Evolutionary conservation across 495 filamentous ascomycete genomes (phyloP), one percentile per base, ranked within the genome.

Genomic region (Xylaria cubensis): DNA sequence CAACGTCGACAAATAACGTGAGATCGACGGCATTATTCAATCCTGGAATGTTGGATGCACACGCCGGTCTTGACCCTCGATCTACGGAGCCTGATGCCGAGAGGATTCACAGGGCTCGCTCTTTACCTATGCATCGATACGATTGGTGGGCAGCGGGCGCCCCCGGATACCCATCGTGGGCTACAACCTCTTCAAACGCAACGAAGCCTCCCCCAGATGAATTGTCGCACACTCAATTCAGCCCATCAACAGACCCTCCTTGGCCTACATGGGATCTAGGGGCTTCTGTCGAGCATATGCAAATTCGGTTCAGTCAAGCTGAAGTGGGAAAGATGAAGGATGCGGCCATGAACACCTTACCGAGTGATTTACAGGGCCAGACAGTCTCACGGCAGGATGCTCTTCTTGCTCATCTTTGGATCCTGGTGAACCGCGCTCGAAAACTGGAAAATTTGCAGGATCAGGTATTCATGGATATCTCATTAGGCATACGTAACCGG

Each of bases 401-500:
- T 1, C 63, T 79, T 42, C 51, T 84, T 8, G 82, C 80, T 15
- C 82, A 84, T 59, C 70, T 84, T 42, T 85, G 82, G 82, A 76
- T 79, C 3, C 71, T 74, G 0, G 81, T 84, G 63, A 83, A 78
- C 56, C 74, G 77, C 4, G 81, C 83, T 19, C 74, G 82, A 1
- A 72, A 74, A 15, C 71, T 74, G 17, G 61, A 75, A 46, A 68
- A 71, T 24, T 26, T 63, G 1, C 34, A 72, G 6, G 79, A 80
- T 12, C 63, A 70, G 32, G 78, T 78, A 4, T 82, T 80, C 61
- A 53, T 84, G 34, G 69, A 83, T 46, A 68, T 80, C 24, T 77
- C 82, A 0, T 73, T 84, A 2, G 79, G 82, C 4, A 66, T 82
- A 0, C 79, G 81, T 8, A 41, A 62, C 24, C 79, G 82, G 9